phyloP scores from a whole-genome alignment of 2,329 filamentous ascomycete species.

The Phoma herbarum region DNA sequence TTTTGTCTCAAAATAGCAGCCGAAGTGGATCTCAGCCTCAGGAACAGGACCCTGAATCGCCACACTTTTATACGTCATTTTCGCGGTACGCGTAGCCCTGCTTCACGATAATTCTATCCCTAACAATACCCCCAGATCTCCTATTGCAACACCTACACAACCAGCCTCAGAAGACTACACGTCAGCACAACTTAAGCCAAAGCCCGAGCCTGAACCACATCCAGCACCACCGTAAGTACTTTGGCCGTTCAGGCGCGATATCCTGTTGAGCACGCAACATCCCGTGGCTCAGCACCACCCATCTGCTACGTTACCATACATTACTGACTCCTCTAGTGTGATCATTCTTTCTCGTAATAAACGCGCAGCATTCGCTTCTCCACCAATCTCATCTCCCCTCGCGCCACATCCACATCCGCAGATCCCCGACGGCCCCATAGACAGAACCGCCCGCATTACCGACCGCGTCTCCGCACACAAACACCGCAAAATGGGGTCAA shows the following conservation, averaged over 20 bases:
- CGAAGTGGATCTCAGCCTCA: slow-evolving; percentile 29
- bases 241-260: neutral
- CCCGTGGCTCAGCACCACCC: neutral
- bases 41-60: slow-evolving; percentile 31
- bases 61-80: slow-evolving; percentile 36
- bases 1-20: slow-evolving; percentile 34
- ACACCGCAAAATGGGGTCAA: slow-evolving; percentile 42
- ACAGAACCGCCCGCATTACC: neutral
- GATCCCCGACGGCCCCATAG: neutral
- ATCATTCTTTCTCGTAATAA: slow-evolving; percentile 30
- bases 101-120: slow-evolving; percentile 10
- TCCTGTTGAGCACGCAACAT: slow-evolving; percentile 3
- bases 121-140: slow-evolving; percentile 15
- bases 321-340: slow-evolving; percentile 19
- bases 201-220: slow-evolving; percentile 19
- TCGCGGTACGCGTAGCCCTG: slow-evolving; percentile 32
- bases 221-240: slow-evolving; percentile 24
- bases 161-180: slow-evolving; percentile 13
- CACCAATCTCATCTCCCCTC: slow-evolving; percentile 1
- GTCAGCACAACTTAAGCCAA: slow-evolving; percentile 6
- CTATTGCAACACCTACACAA: neutral
- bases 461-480: neutral
- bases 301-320: neutral
- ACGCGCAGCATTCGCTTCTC: slow-evolving; percentile 20
- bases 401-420: slow-evolving; percentile 1